Base-by-base conservation (phyloP, 768 basidiomycete genomes). In the Gymnopilus dilepis region DNA sequence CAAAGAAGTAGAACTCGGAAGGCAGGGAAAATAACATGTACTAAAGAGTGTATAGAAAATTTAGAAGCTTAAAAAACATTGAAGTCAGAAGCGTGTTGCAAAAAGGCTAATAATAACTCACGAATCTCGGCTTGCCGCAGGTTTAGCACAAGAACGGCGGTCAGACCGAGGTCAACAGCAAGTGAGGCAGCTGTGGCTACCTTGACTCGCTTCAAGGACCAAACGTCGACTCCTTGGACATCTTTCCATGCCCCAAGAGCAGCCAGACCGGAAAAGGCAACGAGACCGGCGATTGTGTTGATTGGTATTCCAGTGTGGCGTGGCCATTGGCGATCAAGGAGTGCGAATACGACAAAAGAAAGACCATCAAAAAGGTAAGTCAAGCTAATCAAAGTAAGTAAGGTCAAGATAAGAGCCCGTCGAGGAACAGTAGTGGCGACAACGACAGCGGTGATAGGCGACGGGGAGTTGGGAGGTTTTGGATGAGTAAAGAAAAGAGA, bases 201-300 rank as follows among this genome's bases (percentile, higher is more conserved):
- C 71, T 81, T 90, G 67, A 92, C 73, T 48, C 86, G 82, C 62
- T 71, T 84, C 66, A 85, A 70, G 33, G 79, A 81, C 91, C 90
- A 92, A 17, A 91, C 85, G 38, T 85, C 79, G 34, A 87, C 81
- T 34, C 89, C 89, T 30, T 85, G 82, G 57, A 90, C 77, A 63
- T 92, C 91, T 74, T 94, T 92, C 85, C 87, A 93, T 12, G 90
- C 82, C 8, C 92, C 92, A 43, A 92, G 77, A 9, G 86, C 86
- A 13, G 91, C 89, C 51, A 94, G 77, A 37, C 89, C 88, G 34
- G 86, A 77, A 66, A 91, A 92, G 4, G 88, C 89, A 41, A 85
- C 68, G 31, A 93, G 80, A 56, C 91, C 92, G 43, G 88, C 72
- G 42, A 92, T 69, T 41, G 91, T 78, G 66, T 84, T 90, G 70